Percentiles rank a stretch among this genome's conserved stretches.
Evolutionary conservation across 1,284 basidiomycete genomes (phyloP).

Genomic region (Phylloboletellus chloephorus): DNA sequence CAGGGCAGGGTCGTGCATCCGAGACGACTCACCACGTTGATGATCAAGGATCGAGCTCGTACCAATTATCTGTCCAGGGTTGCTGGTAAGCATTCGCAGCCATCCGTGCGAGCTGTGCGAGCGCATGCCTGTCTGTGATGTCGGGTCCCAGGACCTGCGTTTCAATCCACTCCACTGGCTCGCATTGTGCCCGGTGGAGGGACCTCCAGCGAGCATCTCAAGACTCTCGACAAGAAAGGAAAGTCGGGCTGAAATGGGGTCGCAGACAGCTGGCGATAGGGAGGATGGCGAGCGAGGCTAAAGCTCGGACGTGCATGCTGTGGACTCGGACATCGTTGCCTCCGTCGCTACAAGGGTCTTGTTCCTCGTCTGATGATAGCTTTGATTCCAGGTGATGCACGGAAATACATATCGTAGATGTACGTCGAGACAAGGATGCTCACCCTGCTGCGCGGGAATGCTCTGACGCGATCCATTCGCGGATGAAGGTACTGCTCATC

Average conservation of each 20-base stretch:
- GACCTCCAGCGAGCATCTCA: slow-evolving; percentile 49
- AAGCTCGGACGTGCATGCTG: slow-evolving; percentile 10
- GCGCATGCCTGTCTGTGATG: slow-evolving; percentile 74
- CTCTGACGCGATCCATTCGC: slow-evolving; percentile 69
- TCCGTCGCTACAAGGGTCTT: too few relatives aligned
- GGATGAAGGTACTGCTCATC: slow-evolving; percentile 87
- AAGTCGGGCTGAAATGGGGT: not conserved
- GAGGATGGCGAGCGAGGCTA: slow-evolving; percentile 2
- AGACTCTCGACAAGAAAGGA: not conserved
- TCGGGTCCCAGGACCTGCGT: slow-evolving; percentile 60
- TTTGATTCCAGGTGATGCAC: slow-evolving; percentile 1
- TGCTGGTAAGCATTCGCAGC: slow-evolving; percentile 84
- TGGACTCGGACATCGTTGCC: not conserved
- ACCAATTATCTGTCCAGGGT: slow-evolving; percentile 72
- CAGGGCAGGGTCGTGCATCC: not conserved
- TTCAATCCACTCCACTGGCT: slow-evolving; percentile 54
- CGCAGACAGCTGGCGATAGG: not conserved
- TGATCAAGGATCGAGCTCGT: slow-evolving; percentile 65
- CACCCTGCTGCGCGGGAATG: slow-evolving; percentile 5
- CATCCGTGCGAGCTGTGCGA: slow-evolving; percentile 86
- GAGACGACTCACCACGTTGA: slow-evolving; percentile 42
- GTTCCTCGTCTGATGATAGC: too few relatives aligned
- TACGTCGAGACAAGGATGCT: slow-evolving; percentile 4
- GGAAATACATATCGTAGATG: not conserved
- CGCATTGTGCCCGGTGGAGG: slow-evolving; percentile 42